Conservation (phyloP, 805 yeast species). For the Nakazawaea peltata region DNA sequence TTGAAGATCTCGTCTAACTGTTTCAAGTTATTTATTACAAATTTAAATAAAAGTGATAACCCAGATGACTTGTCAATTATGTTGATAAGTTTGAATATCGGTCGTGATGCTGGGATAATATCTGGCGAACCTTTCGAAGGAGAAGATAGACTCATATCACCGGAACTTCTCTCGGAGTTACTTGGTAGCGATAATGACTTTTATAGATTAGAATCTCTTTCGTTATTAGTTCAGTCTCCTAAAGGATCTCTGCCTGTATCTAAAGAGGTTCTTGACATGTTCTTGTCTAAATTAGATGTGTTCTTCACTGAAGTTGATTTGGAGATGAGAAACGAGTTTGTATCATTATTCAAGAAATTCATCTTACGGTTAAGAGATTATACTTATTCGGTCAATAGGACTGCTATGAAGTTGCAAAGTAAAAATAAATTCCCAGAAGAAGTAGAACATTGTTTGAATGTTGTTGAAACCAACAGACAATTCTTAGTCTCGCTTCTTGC, state of each 20-base stretch:
- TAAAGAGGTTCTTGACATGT: constrained; percentile 29
- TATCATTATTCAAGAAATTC: constrained; percentile 54
- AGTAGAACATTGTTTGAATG: constrained; percentile 20
- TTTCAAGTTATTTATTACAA: constrained; percentile 29
- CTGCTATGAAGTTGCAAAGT: constrained; percentile 31
- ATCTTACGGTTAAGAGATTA: constrained; percentile 63
- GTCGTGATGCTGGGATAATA: constrained; percentile 48
- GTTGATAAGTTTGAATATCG: constrained; percentile 52
- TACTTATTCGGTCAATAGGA: constrained; percentile 48
- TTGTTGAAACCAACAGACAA: constrained; percentile 23
- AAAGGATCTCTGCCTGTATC: constrained; percentile 55
- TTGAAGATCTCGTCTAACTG: constrained; percentile 43
- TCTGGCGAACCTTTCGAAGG: constrained; percentile 42
- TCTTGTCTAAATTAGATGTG: constrained; percentile 36
- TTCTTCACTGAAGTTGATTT: constrained; percentile 60
- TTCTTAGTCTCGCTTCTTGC: constrained; percentile 35
- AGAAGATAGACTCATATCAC: constrained; percentile 22
- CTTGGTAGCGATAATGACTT: constrained; percentile 37
- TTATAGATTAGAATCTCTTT: constrained; percentile 46
- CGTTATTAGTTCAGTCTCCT: constrained; percentile 52
- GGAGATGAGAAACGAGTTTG: constrained; percentile 60
- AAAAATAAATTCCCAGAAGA: constrained; percentile 31
- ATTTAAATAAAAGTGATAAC: constrained; percentile 18
- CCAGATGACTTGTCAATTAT: constrained; percentile 29
- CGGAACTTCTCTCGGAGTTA: constrained; percentile 28